A percentile compares a stretch with the other conserved stretches of the same genome.
Evolutionary conservation across 345 rosid species (phyloP).

Genomic region (Streptanthus diversifolius): DNA sequence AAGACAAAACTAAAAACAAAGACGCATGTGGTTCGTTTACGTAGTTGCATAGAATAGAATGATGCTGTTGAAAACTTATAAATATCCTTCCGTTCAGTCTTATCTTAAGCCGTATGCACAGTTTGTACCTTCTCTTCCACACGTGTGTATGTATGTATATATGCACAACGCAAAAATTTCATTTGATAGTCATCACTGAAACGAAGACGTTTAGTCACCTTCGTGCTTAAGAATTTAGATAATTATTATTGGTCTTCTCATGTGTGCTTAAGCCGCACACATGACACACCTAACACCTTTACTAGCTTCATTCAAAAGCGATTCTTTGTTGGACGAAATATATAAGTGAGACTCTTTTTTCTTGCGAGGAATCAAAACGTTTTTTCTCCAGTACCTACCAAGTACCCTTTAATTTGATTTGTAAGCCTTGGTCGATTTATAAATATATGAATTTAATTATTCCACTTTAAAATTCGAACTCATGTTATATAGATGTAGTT

Average conservation of each 20-base stretch:
- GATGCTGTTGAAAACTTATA: constrained; percentile 1
- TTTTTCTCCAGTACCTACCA: constrained; percentile 12
- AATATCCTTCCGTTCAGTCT: constrained; percentile 19
- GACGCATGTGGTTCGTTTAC: constrained; percentile 24
- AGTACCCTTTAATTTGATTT: not conserved
- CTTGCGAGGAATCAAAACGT: not conserved
- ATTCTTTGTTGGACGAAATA: constrained; percentile 16
- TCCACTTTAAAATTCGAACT: not conserved
- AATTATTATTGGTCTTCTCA: not conserved
- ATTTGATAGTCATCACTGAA: not conserved
- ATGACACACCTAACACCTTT: constrained; percentile 14
- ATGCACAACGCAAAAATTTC: constrained; percentile 12
- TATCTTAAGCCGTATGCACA: constrained; percentile 28
- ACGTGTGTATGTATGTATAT: constrained; percentile 5
- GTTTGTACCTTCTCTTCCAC: constrained; percentile 25
- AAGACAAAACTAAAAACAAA: not conserved
- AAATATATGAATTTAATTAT: no score
- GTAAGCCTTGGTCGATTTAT: not conserved
- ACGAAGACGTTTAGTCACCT: constrained; percentile 20
- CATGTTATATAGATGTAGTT: not conserved
- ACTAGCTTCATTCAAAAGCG: constrained; percentile 22
- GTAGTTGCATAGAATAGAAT: not conserved
- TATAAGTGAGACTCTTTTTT: not conserved
- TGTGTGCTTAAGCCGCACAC: not conserved
- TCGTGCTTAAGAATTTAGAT: constrained; percentile 18